phyloP scores from a whole-genome alignment of 768 basidiomycete genomes.

The Mycena vulgaris region DNA sequence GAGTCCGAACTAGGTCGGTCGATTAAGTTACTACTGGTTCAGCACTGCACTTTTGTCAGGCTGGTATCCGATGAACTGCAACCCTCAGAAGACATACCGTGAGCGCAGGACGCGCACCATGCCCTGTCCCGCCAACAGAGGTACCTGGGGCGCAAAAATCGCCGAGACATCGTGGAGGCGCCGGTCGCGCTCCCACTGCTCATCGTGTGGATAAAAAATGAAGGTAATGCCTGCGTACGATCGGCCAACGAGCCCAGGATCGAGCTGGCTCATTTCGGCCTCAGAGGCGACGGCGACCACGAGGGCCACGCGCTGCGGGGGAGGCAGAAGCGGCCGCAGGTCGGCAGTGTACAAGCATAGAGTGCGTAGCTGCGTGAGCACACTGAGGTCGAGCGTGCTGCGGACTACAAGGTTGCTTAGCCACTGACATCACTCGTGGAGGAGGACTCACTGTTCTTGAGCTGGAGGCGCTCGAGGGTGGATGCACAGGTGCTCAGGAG shows the following conservation, averaged over 20 bases:
- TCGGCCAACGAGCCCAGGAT: not conserved
- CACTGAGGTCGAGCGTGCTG: conserved; percentile 4
- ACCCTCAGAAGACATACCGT: not conserved
- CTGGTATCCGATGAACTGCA: too few species aligned
- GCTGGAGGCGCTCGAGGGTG: conserved; percentile 12
- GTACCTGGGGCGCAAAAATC: not conserved
- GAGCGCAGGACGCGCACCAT: conserved; percentile 20
- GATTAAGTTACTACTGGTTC: too few species aligned
- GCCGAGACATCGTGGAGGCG: conserved; percentile 20
- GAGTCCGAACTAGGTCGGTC: too few species aligned
- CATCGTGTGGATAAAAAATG: not conserved
- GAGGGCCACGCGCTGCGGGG: conserved; percentile 6
- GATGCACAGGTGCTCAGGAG: not conserved
- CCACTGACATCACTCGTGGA: not conserved
- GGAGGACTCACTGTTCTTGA: conserved; percentile 11
- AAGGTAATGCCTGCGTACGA: not conserved
- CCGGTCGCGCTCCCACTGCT: not conserved
- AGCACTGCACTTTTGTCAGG: too few species aligned
- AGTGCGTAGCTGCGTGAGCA: not conserved
- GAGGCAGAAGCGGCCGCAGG: not conserved
- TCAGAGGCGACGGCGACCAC: conserved; percentile 6
- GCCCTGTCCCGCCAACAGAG: conserved; percentile 1
- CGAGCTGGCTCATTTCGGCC: not conserved
- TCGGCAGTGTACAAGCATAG: not conserved
- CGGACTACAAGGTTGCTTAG: not conserved